Percentiles rank a stretch among this genome's conserved stretches.
These are phyloP conservation scores for Rutstroemia sp. DNA, from an alignment of 2,329 filamentous ascomycete genomes.

Conservation along the genomic window DNA sequence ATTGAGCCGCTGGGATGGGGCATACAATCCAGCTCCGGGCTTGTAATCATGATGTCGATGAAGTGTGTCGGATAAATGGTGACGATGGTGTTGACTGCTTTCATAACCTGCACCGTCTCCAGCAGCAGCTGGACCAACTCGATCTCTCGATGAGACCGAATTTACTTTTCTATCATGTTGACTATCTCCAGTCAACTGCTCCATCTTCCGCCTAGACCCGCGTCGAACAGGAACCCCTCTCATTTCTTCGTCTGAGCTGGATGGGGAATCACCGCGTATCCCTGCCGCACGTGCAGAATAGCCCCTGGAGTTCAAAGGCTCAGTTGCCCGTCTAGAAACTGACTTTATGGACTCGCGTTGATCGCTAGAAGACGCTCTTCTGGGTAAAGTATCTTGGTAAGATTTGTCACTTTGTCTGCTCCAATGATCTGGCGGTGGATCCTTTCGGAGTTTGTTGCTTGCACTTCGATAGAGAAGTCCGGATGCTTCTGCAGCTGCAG, in stretches of 20 bases:
- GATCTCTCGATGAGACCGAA: slow-evolving; percentile 20
- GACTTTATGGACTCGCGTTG: neutral
- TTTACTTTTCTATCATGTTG: slow-evolving; percentile 14
- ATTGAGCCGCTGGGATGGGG: slow-evolving; percentile 53
- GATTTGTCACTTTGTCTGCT: slow-evolving; percentile 35
- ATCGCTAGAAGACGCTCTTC: neutral
- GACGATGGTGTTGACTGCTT: slow-evolving; percentile 12
- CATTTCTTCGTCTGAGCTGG: slow-evolving; percentile 4
- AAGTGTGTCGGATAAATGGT: slow-evolving; percentile 26
- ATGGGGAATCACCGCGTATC: neutral
- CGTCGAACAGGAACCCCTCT: slow-evolving; percentile 19
- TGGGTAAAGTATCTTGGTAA: slow-evolving; percentile 26
- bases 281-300: neutral
- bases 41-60: slow-evolving; percentile 25
- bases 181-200: slow-evolving; percentile 23
- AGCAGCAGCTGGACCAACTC: slow-evolving; percentile 16
- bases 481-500: slow-evolving; percentile 10
- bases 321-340: neutral
- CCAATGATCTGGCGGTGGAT: slow-evolving; percentile 46
- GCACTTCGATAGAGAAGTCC: slow-evolving; percentile 39
- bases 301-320: neutral
- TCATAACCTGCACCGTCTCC: neutral
- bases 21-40: slow-evolving; percentile 48
- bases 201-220: slow-evolving; percentile 22
- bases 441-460: slow-evolving; percentile 54